Conservation (phyloP, 768 basidiomycete genomes). For the Mycena alexandri region DNA sequence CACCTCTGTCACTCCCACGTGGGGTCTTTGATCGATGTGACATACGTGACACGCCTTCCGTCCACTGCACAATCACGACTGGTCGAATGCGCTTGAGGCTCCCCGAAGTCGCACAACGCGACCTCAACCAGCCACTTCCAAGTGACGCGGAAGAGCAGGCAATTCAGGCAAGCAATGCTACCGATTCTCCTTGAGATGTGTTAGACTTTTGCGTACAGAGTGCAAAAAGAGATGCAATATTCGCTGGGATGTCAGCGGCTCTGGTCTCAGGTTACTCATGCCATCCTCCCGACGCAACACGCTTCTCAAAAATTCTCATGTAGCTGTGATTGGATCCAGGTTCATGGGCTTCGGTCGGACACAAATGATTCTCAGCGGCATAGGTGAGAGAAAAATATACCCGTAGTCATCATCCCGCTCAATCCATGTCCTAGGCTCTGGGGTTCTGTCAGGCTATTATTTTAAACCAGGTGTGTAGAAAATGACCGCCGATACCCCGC, state of each 20-base stretch:
- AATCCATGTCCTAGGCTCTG: not conserved
- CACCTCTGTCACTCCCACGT: no score
- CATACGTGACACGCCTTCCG: no score
- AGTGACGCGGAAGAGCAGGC: constrained; percentile 35
- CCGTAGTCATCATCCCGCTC: not conserved
- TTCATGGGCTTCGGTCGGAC: constrained; percentile 34
- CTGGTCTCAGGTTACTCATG: constrained; percentile 25
- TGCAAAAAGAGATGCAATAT: constrained; percentile 31
- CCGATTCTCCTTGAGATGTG: not conserved
- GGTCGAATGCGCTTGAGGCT: constrained; percentile 25
- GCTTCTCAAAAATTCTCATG: not conserved
- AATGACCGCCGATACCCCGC: not conserved
- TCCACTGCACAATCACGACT: no score
- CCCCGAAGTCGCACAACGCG: constrained; percentile 29
- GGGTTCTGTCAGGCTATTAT: constrained; percentile 27
- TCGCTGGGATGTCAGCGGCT: constrained; percentile 32
- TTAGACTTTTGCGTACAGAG: not conserved
- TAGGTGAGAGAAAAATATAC: constrained; percentile 9
- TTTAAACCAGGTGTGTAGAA: constrained; percentile 29
- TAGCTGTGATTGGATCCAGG: constrained; percentile 33
- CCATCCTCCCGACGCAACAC: not conserved
- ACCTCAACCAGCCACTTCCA: constrained; percentile 28
- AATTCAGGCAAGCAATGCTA: not conserved
- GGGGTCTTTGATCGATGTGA: no score
- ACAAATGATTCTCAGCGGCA: constrained; percentile 31